A percentile compares a stretch with the other conserved stretches of the same genome.
Evolutionary conservation across 2,329 filamentous ascomycete genomes (phyloP).

Genomic region (Ophiostoma fasciatum): DNA sequence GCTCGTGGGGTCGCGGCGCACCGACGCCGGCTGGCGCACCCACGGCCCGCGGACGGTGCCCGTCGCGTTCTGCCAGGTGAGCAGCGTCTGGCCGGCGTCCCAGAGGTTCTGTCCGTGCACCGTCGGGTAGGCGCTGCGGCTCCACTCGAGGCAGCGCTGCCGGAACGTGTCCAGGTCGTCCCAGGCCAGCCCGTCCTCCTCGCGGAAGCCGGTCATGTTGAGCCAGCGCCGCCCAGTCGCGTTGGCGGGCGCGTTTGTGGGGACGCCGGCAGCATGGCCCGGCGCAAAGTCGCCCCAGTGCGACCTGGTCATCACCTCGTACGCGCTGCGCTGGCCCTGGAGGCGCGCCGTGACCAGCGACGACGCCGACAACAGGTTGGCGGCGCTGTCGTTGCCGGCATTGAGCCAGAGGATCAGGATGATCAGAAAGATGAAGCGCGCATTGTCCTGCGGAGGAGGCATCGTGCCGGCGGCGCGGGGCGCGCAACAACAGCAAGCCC

Average conservation of each 20-base stretch:
- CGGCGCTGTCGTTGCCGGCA: conserved; percentile 24
- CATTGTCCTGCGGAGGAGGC: conserved; percentile 32
- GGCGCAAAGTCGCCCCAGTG: conserved; percentile 47
- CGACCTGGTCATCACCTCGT: conserved; percentile 38
- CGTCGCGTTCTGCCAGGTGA: conserved; percentile 65
- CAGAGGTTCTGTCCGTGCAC: conserved; percentile 14
- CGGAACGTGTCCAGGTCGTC: conserved; percentile 53
- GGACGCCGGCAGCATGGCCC: too few species aligned
- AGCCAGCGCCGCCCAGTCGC: conserved; percentile 33
- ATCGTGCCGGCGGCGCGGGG: conserved; percentile 17
- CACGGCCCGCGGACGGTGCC: conserved; percentile 66
- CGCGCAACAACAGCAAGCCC: too few species aligned
- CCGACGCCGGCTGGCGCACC: conserved; percentile 41
- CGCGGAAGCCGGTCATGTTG: conserved; percentile 64
- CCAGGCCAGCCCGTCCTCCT: conserved; percentile 66
- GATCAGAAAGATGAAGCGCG: conserved; percentile 21
- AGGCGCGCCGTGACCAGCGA: conserved; percentile 31
- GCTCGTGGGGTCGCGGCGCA: conserved; percentile 28
- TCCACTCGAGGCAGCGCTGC: conserved; percentile 47
- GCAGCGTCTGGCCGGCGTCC: conserved; percentile 18
- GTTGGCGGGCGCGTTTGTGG: too few species aligned
- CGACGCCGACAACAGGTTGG: conserved; percentile 27
- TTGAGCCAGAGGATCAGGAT: conserved; percentile 32
- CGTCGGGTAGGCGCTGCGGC: conserved; percentile 30
- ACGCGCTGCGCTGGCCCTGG: conserved; percentile 34